These are phyloP conservation scores for Macrophomina pseudophaseolina DNA, from an alignment of 2,329 filamentous ascomycete genomes.

Conservation along the genomic window DNA sequence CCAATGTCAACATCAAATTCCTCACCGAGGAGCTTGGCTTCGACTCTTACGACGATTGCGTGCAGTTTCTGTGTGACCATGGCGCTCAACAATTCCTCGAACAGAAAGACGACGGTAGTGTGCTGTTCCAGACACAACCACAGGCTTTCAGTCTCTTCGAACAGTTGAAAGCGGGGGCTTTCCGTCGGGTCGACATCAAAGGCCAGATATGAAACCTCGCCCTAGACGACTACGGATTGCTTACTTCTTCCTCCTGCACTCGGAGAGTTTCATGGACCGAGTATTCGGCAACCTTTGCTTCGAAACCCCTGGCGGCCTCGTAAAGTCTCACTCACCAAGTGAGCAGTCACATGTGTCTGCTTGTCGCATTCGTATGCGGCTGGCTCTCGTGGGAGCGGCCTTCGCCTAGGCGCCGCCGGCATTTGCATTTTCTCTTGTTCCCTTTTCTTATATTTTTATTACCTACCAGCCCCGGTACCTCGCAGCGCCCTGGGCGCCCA, in stretches of 20 bases:
- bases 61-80: slow-evolving; percentile 86
- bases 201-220: slow-evolving; percentile 79
- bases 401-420: not conserved
- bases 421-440: slow-evolving; percentile 8
- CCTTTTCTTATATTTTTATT: not conserved
- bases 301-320: slow-evolving; percentile 2
- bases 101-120: slow-evolving; percentile 66
- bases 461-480: not conserved
- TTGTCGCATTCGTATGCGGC: not conserved
- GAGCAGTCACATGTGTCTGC: slow-evolving; percentile 5
- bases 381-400: not conserved
- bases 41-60: slow-evolving; percentile 87
- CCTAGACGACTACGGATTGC: not conserved
- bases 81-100: slow-evolving; percentile 77
- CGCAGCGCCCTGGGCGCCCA: not conserved
- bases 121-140: slow-evolving; percentile 52
- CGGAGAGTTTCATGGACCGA: not conserved
- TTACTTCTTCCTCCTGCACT: not conserved
- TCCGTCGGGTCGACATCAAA: slow-evolving; percentile 92
- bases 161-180: slow-evolving; percentile 71
- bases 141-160: slow-evolving; percentile 67
- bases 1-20: slow-evolving; percentile 85
- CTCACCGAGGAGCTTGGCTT: slow-evolving; percentile 96
- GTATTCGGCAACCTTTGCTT: slow-evolving; percentile 10
- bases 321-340: slow-evolving; percentile 5